A percentile compares a stretch with the other conserved stretches of the same genome.
Evolutionary conservation across 1,284 basidiomycete species (phyloP).

Genomic region (Irpex sp.): DNA sequence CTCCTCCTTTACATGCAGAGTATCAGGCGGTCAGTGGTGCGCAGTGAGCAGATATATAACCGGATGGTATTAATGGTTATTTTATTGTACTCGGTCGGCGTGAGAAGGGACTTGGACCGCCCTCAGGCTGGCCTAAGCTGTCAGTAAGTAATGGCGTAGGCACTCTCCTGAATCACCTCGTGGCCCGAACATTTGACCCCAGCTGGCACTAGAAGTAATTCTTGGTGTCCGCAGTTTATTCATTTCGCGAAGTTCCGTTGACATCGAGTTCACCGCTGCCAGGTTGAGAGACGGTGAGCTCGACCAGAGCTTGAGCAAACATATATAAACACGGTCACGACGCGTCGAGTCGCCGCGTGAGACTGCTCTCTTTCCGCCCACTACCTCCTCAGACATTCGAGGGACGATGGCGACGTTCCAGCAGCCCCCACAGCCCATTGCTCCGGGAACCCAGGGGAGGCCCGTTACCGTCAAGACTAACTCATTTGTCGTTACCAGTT

Average conservation of each 20-base stretch:
- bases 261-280: neutral
- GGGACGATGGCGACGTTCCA: neutral
- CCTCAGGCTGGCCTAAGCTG: no score
- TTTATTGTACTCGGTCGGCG: no score
- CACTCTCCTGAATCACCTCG: no score
- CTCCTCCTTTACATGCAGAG: no score
- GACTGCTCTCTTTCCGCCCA: neutral
- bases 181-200: neutral
- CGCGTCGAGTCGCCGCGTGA: neutral
- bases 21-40: no score
- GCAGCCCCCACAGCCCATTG: neutral
- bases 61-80: no score
- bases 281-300: neutral
- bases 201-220: neutral
- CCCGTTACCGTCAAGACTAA: slow-evolving; percentile 6
- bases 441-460: neutral
- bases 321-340: neutral
- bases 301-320: neutral
- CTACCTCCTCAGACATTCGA: neutral
- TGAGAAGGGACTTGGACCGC: no score
- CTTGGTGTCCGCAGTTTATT: no score
- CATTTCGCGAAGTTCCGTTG: no score
- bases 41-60: no score
- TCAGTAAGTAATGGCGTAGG: no score
- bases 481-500: slow-evolving; percentile 6